These are phyloP conservation scores for Magnolia changhungtana DNA, from an alignment of 164 flowering plant genomes.

Conservation along the genomic window DNA sequence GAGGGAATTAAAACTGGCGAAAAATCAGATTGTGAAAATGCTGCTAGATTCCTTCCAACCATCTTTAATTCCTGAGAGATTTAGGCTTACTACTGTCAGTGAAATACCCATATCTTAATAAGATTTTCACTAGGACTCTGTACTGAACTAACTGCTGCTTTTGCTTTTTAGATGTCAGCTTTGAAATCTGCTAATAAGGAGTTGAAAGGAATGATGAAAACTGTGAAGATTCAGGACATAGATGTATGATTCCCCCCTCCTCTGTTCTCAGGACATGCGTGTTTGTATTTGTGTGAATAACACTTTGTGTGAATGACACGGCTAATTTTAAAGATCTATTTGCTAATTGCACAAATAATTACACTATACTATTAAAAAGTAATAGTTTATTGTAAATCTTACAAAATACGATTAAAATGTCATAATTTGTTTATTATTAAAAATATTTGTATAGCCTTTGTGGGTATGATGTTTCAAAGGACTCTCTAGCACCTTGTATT, in stretches of 20 bases:
- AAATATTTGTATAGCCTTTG: no score
- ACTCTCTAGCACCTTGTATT: no score
- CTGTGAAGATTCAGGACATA: constrained; percentile 79
- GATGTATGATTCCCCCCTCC: constrained; percentile 47
- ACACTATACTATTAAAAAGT: no score
- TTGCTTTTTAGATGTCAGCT: constrained; percentile 68
- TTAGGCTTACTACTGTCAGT: not conserved
- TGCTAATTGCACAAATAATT: no score
- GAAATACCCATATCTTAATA: not conserved
- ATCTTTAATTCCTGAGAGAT: not conserved
- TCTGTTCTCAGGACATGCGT: no score
- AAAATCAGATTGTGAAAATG: not conserved
- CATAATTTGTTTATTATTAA: no score
- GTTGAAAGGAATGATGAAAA: constrained; percentile 86
- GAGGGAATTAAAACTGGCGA: not conserved
- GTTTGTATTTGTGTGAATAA: no score
- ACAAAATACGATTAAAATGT: no score
- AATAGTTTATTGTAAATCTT: no score
- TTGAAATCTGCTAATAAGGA: constrained; percentile 82
- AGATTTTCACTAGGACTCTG: not conserved
- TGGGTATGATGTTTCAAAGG: no score
- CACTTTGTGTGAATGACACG: no score
- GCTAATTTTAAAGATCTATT: no score
- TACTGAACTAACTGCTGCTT: constrained; percentile 8
- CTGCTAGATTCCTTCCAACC: not conserved